phyloP scores from a whole-genome alignment of 441 rosid genomes.

The Mallotus repandus region DNA sequence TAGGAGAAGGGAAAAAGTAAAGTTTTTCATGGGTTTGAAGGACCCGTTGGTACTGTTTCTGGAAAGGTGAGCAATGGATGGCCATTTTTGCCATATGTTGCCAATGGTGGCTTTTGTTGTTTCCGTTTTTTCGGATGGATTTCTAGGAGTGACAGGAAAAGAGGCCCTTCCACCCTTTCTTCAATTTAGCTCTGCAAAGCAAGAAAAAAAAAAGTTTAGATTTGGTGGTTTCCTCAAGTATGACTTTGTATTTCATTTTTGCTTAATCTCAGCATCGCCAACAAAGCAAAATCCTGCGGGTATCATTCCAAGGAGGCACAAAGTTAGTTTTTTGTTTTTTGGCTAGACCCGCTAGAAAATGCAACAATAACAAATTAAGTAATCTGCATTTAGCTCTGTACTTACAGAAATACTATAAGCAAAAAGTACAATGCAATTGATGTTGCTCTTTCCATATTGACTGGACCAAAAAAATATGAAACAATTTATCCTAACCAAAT shows the following conservation, averaged over 20 bases:
- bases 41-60: slow-evolving; percentile 15
- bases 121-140: not conserved
- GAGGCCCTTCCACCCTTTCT: not conserved
- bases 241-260: not conserved
- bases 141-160: not conserved
- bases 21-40: slow-evolving; percentile 17
- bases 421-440: too few species aligned
- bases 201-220: not conserved
- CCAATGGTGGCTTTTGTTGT: not conserved
- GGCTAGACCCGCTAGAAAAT: too few species aligned
- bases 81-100: slow-evolving; percentile 4
- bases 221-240: not conserved
- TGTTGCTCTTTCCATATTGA: too few species aligned
- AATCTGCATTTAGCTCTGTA: too few species aligned
- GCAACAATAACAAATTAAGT: too few species aligned
- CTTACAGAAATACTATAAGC: too few species aligned
- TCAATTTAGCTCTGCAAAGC: not conserved
- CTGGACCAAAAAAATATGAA: too few species aligned
- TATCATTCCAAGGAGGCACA: not conserved
- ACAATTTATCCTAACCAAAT: not conserved
- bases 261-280: not conserved
- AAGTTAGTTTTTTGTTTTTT: not conserved
- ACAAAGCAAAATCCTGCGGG: too few species aligned
- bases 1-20: slow-evolving; percentile 16
- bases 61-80: not conserved